Base-by-base conservation (phyloP, 306 rosid genomes). In the Pyrus pyrifolia region DNA sequence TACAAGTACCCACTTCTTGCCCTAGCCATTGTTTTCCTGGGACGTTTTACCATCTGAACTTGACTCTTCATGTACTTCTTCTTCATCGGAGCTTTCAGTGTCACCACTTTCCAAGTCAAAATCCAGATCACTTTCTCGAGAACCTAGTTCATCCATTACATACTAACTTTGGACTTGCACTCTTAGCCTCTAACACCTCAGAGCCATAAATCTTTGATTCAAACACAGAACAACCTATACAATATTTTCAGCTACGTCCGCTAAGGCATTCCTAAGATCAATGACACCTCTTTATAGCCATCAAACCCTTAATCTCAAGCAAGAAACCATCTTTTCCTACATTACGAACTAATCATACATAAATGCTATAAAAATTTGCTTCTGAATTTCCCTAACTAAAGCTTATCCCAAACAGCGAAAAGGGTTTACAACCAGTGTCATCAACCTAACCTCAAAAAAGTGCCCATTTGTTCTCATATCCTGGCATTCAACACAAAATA, bases 51-150 rank as follows among this genome's bases (percentile, higher is more conserved):
- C 23, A 51, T 68, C 23, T 19, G 53, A 66, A 78, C 53, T 18
- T 4, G 70, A 53, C 72, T 70, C 69, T 42, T 57, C 57, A 58
- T 42, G 15, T 78, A 61, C 64, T 23, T 78, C 78, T 18, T 71
- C 78, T 71, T 67, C 86, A 12, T 72, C 71, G 65, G 78, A 25
- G 13, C 71, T 65, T 49, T 51, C 78, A 10, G 79, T 70, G 59
- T 74, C 79, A 23, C 83, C 86, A 66, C 68, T 75, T 79, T 83
- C 86, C 69, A 83, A 75, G 62, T 83, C 86, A 66, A 83, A 13
- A 33, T 75, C 49, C 22, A 44, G 22, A 65, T 70, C 83, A 65
- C 63, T 75, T 79, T 66, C 83, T 23, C 22, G 21, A 22, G 67
- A 75, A 58, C 29, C 27, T 19, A 73, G 31, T 38, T 12, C 55